Base-by-base conservation (phyloP, 2,329 filamentous ascomycete species). In the Aphanocladium album region DNA sequence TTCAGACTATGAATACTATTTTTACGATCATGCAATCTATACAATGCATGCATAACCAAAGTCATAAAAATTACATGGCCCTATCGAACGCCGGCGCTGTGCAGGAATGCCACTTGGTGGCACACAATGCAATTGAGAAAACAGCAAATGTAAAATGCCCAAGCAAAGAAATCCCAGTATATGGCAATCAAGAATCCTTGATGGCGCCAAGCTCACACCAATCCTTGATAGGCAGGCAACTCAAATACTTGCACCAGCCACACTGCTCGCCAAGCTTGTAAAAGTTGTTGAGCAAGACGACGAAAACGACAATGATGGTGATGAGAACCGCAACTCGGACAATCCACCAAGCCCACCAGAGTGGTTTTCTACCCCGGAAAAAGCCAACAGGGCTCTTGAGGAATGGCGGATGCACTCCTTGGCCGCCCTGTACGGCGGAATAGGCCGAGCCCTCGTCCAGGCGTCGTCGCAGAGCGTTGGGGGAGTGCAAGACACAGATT, bases 301-400 rank as follows among this genome's bases (percentile, higher is more conserved):
- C 89, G 72, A 98, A 97, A 1, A 89, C 88, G 45, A 96, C 83
- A 39, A 96, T 80, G 37, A 93, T 89, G n/a, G 87, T 83, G 8
- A 96, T 83, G 56, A 99, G 77, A 25, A 89, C 88, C 0, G 83
- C 91, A 1, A 84, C 90, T 19, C 95, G 85, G 30, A 98, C 82
- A 23, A 96, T 75, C 93, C 93, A 98, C 95, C 95, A 99, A 6
- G 79, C 89, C 95, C 95, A 99, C 95, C 95, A 99, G 8, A 96
- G 80, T 23, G 90, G 89, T 73, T 96, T 96, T 19, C 95, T 84
- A 21, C 91, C 91, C 72, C 93, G 93, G 78, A 98, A 98, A 76
- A 97, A 97, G 6, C 85, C 87, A 4, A 87, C 72, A 0, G 89
- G 85, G 61, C 83, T 85, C 68, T 86, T 84, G 60, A 84, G 71